Base-by-base conservation (phyloP, 108 stramenopile species). In the Bacterosira constricta region DNA sequence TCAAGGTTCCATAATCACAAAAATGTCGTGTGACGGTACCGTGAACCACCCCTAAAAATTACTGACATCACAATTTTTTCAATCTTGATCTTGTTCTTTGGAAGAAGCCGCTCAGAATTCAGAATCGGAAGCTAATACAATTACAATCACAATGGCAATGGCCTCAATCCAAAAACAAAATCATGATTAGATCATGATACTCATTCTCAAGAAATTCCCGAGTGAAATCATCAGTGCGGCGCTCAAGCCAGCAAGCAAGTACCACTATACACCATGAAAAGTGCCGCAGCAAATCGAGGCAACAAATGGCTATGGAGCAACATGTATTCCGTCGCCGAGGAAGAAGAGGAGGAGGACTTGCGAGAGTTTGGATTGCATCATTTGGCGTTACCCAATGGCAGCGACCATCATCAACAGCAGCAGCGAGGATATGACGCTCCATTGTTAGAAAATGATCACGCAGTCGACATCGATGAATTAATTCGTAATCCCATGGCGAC, bases 321-420 rank as follows among this genome's bases (percentile, higher is more conserved):
- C 36, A 52, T 66, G 32, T 66, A 66, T 39, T 50, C 64, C 34
- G 50, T 66, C 35, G 50, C 47, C 21, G 64, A 66, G 20, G 64
- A 66, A 34, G 64, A 66, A 0, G 63, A 65, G 10, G 64, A 66
- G 20, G 63, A 64, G 31, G 63, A 47, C 51, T 61, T 71, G 39
- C 34, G 49, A 21, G 71, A 71, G 51, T 71, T 71, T 53, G 71
- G 71, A 6, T 39, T 71, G 37, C 59, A 71, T 9, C 51, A 65
- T 8, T 65, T 65, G 37, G n/a, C 3, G n/a, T 25, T 38, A 6
- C 31, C 25, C 41, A 42, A 42, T 42, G 26, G 37, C 13, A 18
- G 32, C 13, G 34, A 53, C 23, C 23, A 52, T 26, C 34, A 66
- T 1, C 31, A 52, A 13, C 64, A 51, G 50, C 47, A 65, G 20